Evolutionary conservation across 164 flowering plant species (phyloP).

Genomic region (Chimonanthus salicifolius): DNA sequence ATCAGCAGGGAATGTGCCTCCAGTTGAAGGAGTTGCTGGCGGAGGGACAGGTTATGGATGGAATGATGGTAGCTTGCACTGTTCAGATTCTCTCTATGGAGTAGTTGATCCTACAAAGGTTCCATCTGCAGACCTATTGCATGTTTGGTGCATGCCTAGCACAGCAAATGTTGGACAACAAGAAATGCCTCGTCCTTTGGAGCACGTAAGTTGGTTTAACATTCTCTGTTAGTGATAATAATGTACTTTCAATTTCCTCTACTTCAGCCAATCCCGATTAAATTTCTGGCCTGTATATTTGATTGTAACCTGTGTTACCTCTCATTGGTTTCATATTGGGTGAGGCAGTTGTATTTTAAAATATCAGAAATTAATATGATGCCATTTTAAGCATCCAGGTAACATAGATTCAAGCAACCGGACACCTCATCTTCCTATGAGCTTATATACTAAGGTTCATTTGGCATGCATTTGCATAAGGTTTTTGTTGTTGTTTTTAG

Average conservation of each 20-base stretch:
- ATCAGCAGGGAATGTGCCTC: conserved; percentile 45
- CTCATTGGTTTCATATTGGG: too few relatives aligned
- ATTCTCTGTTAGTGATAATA: neutral
- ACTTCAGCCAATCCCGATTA: neutral
- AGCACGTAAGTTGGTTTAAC: conserved; percentile 47
- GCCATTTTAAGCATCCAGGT: too few relatives aligned
- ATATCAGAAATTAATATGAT: too few relatives aligned
- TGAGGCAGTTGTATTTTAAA: too few relatives aligned
- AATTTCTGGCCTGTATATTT: neutral
- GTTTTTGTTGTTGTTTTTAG: too few relatives aligned
- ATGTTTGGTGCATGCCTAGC: conserved; percentile 95
- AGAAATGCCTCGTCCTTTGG: conserved; percentile 74
- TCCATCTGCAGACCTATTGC: conserved; percentile 68
- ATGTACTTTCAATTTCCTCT: neutral
- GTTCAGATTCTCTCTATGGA: conserved; percentile 35
- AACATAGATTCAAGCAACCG: too few relatives aligned
- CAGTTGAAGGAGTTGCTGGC: conserved; percentile 94
- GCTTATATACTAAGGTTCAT: too few relatives aligned
- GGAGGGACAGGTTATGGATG: conserved; percentile 99
- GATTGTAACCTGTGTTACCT: neutral
- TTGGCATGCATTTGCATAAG: too few relatives aligned
- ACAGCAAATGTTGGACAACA: conserved; percentile 81
- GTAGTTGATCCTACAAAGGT: conserved; percentile 64
- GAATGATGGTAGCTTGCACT: conserved; percentile 50
- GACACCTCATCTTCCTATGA: too few relatives aligned